These are phyloP conservation scores for Nymphaea thermarum DNA, from an alignment of 164 flowering plant species.

Conservation along the genomic window DNA sequence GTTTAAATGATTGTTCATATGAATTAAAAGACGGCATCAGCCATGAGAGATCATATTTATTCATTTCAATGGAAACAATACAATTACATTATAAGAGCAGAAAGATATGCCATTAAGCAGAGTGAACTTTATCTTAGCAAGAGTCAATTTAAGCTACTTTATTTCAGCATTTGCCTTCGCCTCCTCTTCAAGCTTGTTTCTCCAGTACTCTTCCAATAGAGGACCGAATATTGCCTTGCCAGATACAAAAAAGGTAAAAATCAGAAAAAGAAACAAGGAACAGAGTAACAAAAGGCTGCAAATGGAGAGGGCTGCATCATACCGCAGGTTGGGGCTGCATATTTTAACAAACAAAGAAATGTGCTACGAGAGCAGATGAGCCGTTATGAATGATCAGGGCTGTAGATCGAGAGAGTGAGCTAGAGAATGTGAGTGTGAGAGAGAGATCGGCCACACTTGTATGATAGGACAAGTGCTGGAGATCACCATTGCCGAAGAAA, in stretches of 20 bases:
- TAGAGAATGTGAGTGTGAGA: too few relatives aligned
- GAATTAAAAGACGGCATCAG: not conserved
- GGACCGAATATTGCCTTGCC: conserved; percentile 96
- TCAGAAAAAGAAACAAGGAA: not conserved
- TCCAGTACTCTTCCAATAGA: conserved; percentile 93
- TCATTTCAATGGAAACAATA: not conserved
- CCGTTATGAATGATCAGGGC: too few relatives aligned
- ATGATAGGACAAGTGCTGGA: too few relatives aligned
- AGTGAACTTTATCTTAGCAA: not conserved
- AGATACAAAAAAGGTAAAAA: conserved; percentile 62
- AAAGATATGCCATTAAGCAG: not conserved
- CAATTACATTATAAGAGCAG: not conserved
- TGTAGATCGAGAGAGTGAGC: too few relatives aligned
- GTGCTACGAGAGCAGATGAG: not conserved
- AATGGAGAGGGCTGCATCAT: not conserved
- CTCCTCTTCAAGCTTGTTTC: conserved; percentile 69
- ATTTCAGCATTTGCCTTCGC: conserved; percentile 9
- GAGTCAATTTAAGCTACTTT: not conserved
- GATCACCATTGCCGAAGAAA: too few relatives aligned
- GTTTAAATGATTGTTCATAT: not conserved
- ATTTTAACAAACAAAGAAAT: too few relatives aligned
- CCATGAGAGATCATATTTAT: not conserved
- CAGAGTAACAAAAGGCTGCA: not conserved
- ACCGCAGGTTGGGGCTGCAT: too few relatives aligned
- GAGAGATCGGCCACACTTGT: too few relatives aligned